Evolutionary conservation across 2,329 filamentous ascomycete genomes (phyloP), one percentile per base, ranked within the genome.

Genomic region (Beauveria medogensis): DNA sequence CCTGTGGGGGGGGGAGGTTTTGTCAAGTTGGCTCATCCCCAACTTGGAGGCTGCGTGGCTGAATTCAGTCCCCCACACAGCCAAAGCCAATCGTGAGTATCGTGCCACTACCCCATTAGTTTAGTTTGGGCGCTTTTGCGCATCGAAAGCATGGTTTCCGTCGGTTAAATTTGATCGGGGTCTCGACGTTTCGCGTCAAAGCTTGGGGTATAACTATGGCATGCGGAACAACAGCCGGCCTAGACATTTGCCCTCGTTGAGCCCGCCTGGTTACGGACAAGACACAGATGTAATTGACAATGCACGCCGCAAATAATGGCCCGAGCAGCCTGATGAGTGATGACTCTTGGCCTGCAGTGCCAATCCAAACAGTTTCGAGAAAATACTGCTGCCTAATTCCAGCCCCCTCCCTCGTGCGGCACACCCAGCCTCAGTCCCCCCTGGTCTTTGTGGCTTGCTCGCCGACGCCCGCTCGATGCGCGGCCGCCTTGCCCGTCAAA

Each of bases 351-450:
- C 24, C 26, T 9, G 24, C 40, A 44, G 30, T 16, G 37, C 10
- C 41, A n/a, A 10, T 44, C 24, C 40, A 41, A 26, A 20, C 43
- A 57, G 48, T 37, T 37, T 48, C 43, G 41, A 48, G 54, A 57
- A 48, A 22, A 57, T 57, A 37, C 43, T 57, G 54, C 54, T 57
- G 54, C 54, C 54, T 57, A 57, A 44, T 44, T 46, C 30, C 18
- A 57, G 44, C 54, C 54, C 54, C 54, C 54, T 57, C 54, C 44
- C 54, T 26, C 37, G 53, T 48, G 54, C 54, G 40, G n/a, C 54
- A 47, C 53, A 24, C 24, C 40, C 40, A 55, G 22, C 12, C 12
- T 16, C n/a, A 26, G 22, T 16, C 16, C 24, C 24, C 24, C 24
- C 24, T 24, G 24, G 24, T 24, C 24, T 5, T 9, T 44, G 40